Evolutionary conservation across 2,329 filamentous ascomycete genomes (phyloP), one percentile per base, ranked within the genome.

Genomic region (Stemphylium beticola): DNA sequence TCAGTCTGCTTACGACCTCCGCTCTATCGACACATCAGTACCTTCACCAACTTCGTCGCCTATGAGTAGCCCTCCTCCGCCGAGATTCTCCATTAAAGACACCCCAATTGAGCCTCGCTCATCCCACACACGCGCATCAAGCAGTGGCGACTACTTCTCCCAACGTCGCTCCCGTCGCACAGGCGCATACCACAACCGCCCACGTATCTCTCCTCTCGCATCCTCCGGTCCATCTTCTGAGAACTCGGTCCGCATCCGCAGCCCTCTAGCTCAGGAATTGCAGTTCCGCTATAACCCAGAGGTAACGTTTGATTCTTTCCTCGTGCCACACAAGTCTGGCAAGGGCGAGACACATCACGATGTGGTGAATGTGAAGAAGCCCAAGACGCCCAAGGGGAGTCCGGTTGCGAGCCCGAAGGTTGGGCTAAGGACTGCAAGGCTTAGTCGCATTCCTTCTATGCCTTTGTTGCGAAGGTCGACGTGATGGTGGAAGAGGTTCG

Each of bases 301-400:
- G 10, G 18, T 59, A 2, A 72, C 69, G 0, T 72, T 72, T 36
- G 68, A 73, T 20, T 17, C 47, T 1, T 67, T 73, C 17, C 58
- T 73, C n/a, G 55, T 41, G 3, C 66, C 64, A 2, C 68, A 68
- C 36, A 53, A 45, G 38, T 62, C 67, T 29, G 65, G 68, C 0
- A 72, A 62, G 49, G 67, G 66, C 12, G 69, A 70, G 57, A 60
- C 55, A 7, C 62, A 62, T 47, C 50, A 42, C 1, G 58, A 56
- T 3, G 49, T 54, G 0, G 40, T 44, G 4, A 50, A 65, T 40
- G 65, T 56, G 14, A 50, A 49, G 49, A 58, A 53, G 37, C 4
- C 4, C 12, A 18, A 52, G 40, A 54, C 43, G 17, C 31, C 11
- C 2, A 32, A 15, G 24, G 22, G 18, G 29, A 37, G 32, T 1